phyloP scores from a whole-genome alignment of 495 filamentous ascomycete genomes.

The Talaromyces wortmannii region DNA sequence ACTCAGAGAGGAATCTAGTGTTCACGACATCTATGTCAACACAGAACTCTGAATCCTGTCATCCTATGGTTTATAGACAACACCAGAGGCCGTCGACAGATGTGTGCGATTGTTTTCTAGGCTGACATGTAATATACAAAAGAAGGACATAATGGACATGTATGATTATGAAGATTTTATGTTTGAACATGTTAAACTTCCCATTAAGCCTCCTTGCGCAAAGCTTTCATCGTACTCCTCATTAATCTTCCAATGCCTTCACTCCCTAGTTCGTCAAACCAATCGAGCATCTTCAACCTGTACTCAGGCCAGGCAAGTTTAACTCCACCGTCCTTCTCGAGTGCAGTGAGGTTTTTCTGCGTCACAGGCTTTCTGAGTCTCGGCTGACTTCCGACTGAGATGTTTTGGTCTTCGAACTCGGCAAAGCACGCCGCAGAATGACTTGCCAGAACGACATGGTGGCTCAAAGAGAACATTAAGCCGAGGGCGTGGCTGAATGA shows the following conservation, averaged over 20 bases:
- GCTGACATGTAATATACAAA: slow-evolving; percentile 15
- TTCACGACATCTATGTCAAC: slow-evolving; percentile 66
- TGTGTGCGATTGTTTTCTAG: not conserved
- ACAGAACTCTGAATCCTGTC: not conserved
- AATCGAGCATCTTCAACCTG: slow-evolving; percentile 61
- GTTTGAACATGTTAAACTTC: too few relatives aligned
- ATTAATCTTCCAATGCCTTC: slow-evolving; percentile 65
- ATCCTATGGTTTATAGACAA: too few relatives aligned
- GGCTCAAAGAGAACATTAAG: slow-evolving; percentile 62
- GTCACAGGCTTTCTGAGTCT: slow-evolving; percentile 74
- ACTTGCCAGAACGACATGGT: slow-evolving; percentile 58
- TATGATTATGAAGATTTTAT: slow-evolving; percentile 1
- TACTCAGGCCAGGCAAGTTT: slow-evolving; percentile 69
- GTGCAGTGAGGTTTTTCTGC: slow-evolving; percentile 51
- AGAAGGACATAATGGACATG: not conserved
- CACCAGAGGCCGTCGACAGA: too few relatives aligned
- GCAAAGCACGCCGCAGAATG: slow-evolving; percentile 60
- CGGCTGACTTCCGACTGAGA: slow-evolving; percentile 34
- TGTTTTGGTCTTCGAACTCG: slow-evolving; percentile 55
- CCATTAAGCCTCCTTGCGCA: slow-evolving; percentile 34
- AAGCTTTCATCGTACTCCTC: slow-evolving; percentile 76
- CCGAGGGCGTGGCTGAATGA: slow-evolving; percentile 38
- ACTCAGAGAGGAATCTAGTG: slow-evolving; percentile 53
- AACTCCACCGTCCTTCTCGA: slow-evolving; percentile 65
- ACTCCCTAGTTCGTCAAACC: slow-evolving; percentile 59